Evolutionary conservation across 352 stramenopile genomes (phyloP).

Genomic region (Phytophthora cactorum): DNA sequence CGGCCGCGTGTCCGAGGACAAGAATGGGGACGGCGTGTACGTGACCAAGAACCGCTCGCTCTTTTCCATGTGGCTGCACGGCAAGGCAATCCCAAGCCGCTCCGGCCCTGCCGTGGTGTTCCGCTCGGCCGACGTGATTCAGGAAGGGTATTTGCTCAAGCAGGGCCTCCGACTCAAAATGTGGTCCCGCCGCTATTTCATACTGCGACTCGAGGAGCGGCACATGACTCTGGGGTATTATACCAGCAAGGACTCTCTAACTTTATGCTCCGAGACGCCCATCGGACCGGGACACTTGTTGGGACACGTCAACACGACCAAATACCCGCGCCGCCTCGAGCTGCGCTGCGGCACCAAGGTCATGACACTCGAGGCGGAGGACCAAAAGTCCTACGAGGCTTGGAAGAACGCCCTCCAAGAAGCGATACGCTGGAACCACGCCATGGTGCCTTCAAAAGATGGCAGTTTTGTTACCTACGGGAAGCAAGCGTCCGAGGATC

Average conservation of each 20-base stretch:
- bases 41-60: constrained; percentile 86
- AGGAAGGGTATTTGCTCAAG: constrained; percentile 87
- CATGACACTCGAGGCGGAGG: constrained; percentile 77
- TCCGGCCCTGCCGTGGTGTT: constrained; percentile 68
- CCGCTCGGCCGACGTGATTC: constrained; percentile 83
- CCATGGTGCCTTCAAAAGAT: constrained; percentile 84
- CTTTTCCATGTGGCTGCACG: constrained; percentile 87
- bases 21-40: constrained; percentile 74
- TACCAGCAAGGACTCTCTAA: constrained; percentile 82
- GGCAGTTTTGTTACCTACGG: constrained; percentile 83
- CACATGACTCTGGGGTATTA: constrained; percentile 91
- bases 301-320: constrained; percentile 50
- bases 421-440: constrained; percentile 87
- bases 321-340: constrained; percentile 71
- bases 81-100: constrained; percentile 65
- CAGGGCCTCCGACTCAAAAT: constrained; percentile 81
- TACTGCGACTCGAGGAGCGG: constrained; percentile 83
- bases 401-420: constrained; percentile 84
- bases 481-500: constrained; percentile 76
- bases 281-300: constrained; percentile 77
- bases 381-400: constrained; percentile 53
- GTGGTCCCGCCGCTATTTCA: constrained; percentile 88
- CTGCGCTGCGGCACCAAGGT: constrained; percentile 74
- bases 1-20: constrained; percentile 25
- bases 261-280: constrained; percentile 81